A percentile compares a stretch with the other conserved stretches of the same genome.
Evolutionary conservation across 1,284 basidiomycete genomes (phyloP).

Genomic region (Tausonia pullulans): DNA sequence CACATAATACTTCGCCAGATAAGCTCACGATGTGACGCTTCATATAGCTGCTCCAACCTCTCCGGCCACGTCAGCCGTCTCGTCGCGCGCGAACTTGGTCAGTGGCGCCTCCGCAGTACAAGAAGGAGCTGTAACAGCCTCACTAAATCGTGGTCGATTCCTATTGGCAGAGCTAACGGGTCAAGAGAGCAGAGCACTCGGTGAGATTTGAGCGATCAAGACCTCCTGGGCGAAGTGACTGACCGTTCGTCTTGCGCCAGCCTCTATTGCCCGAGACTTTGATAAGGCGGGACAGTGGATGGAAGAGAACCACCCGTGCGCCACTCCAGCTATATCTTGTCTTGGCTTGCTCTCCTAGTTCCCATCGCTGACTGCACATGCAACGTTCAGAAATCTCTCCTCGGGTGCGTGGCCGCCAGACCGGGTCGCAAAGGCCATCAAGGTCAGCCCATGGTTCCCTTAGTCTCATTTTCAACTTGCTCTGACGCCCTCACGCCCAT

Average conservation of each 20-base stretch:
- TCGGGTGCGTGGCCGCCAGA: conserved; percentile 5
- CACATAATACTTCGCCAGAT: no score
- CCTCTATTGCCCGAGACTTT: conserved; percentile 12
- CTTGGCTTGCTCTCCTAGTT: not conserved
- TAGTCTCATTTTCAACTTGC: no score
- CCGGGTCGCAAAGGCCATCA: conserved; percentile 12
- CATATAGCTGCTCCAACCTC: not conserved
- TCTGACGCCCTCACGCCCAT: no score
- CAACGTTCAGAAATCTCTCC: not conserved
- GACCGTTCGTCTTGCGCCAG: not conserved
- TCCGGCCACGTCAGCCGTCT: conserved; percentile 4
- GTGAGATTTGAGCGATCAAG: not conserved
- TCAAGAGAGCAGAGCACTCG: conserved; percentile 11
- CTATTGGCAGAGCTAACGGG: conserved; percentile 7
- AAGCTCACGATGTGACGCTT: no score
- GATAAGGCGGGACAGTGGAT: conserved; percentile 16
- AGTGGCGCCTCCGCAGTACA: not conserved
- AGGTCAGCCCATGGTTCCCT: not conserved
- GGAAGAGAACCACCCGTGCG: conserved; percentile 10
- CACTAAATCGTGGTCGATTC: no score
- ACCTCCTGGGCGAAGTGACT: not conserved
- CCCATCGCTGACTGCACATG: not conserved
- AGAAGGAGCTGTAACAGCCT: not conserved
- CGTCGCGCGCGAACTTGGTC: conserved; percentile 6
- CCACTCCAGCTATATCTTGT: not conserved